Percentiles rank a stretch among this genome's conserved stretches.
phyloP scores from a whole-genome alignment of 179 eudicot species.

The Beta corolliflora region DNA sequence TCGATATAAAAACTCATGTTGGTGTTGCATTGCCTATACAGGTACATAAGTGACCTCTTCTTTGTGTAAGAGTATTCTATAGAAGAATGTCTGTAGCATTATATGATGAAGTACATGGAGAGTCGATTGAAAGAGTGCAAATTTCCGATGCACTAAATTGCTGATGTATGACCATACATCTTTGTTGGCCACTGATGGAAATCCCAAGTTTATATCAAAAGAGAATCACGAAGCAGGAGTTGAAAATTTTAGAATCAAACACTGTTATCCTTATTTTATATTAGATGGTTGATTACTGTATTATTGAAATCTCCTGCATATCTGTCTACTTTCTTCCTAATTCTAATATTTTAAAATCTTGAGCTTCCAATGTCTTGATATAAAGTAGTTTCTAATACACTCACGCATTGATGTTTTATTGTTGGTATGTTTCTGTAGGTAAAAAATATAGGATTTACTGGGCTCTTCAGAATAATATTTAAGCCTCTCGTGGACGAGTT shows the following conservation, averaged over 20 bases:
- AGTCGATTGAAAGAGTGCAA: not conserved
- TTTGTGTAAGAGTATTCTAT: not conserved
- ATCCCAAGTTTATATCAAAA: not conserved
- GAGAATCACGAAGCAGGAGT: not conserved
- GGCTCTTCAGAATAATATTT: conserved; percentile 81
- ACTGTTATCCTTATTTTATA: not conserved
- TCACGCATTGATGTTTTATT: conserved; percentile 9
- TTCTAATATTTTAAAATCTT: not conserved
- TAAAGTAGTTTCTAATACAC: not conserved
- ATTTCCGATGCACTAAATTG: not conserved
- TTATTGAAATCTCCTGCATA: not conserved
- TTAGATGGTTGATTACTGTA: not conserved
- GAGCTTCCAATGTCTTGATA: not conserved
- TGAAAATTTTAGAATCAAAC: not conserved
- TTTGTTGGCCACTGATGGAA: not conserved
- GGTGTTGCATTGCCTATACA: conserved; percentile 82
- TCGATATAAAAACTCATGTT: conserved; percentile 69
- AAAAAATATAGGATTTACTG: conserved; percentile 80
- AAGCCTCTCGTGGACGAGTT: conserved; percentile 81
- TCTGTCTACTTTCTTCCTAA: not conserved
- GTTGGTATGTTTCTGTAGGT: conserved; percentile 47
- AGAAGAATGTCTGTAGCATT: not conserved
- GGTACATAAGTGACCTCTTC: conserved; percentile 36
- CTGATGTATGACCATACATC: conserved; percentile 5
- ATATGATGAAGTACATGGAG: not conserved